Evolutionary conservation across 495 filamentous ascomycete genomes (phyloP).

Genomic region (Podospora pseudocomata): DNA sequence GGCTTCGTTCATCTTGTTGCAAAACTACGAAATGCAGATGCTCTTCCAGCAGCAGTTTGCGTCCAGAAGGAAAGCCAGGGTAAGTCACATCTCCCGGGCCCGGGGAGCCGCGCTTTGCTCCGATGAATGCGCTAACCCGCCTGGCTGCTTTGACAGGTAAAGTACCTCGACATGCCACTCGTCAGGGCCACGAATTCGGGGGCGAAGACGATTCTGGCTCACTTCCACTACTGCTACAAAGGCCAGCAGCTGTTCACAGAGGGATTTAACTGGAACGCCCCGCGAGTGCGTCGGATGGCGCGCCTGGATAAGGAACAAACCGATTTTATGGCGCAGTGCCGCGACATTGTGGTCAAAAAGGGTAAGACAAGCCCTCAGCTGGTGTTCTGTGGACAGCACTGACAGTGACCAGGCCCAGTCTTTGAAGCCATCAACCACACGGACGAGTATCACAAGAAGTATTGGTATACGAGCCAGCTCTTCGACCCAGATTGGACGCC

Average conservation of each 20-base stretch:
- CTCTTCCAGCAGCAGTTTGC: slow-evolving; percentile 36
- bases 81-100: slow-evolving; percentile 14
- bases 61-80: slow-evolving; percentile 21
- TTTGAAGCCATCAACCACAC: slow-evolving; percentile 32
- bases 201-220: slow-evolving; percentile 42
- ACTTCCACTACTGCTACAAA: slow-evolving; percentile 43
- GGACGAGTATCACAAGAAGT: slow-evolving; percentile 31
- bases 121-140: slow-evolving; percentile 2
- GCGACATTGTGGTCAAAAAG: slow-evolving; percentile 27
- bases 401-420: slow-evolving; percentile 17
- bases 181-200: slow-evolving; percentile 41
- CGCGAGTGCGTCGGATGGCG: slow-evolving; percentile 34
- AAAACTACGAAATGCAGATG: slow-evolving; percentile 41
- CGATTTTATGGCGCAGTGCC: slow-evolving; percentile 33
- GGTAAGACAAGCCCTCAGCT: slow-evolving; percentile 18
- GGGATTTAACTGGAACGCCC: slow-evolving; percentile 34
- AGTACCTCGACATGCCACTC: slow-evolving; percentile 39
- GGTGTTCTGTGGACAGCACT: background rate
- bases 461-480: slow-evolving; percentile 41
- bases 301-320: slow-evolving; percentile 34
- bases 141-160: slow-evolving; percentile 22
- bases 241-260: slow-evolving; percentile 34
- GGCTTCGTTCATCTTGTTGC: slow-evolving; percentile 37
- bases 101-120: background rate
- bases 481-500: slow-evolving; percentile 39